phyloP scores from a whole-genome alignment of 2,329 filamentous ascomycete genomes.

The Trichoderma sp. region DNA sequence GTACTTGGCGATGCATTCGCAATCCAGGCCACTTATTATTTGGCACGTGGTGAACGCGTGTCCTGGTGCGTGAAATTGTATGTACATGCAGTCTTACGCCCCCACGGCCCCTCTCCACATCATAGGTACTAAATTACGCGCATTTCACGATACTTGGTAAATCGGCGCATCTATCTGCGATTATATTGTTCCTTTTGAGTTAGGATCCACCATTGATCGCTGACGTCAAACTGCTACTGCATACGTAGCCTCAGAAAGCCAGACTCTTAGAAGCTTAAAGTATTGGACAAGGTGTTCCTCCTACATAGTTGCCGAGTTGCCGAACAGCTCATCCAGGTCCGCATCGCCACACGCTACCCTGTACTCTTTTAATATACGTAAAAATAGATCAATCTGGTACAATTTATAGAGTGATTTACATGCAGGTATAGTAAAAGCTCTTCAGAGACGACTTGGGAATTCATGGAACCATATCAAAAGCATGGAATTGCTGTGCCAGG shows the following conservation, averaged over 20 bases:
- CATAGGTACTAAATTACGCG: neutral
- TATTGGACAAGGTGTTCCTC: too few species aligned
- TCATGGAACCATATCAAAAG: neutral
- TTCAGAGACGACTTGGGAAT: accelerated
- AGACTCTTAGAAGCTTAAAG: too few species aligned
- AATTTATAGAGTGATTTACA: neutral
- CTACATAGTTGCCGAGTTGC: too few species aligned
- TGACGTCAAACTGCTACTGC: neutral
- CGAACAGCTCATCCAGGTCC: neutral
- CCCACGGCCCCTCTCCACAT: neutral
- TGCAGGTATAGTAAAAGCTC: neutral
- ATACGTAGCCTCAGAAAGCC: neutral
- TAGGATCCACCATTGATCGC: accelerated
- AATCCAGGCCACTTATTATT: neutral
- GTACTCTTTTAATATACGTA: neutral
- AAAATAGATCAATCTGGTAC: neutral
- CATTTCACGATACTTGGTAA: neutral
- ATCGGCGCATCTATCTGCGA: neutral
- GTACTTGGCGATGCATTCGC: neutral
- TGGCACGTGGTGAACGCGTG: neutral
- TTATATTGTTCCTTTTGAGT: neutral
- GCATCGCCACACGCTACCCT: neutral
- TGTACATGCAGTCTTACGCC: too few species aligned
- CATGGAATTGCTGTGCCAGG: neutral
- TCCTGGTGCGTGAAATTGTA: neutral